Conservation (phyloP, 2,329 filamentous ascomycete genomes). For the Ophiostoma australiae region DNA sequence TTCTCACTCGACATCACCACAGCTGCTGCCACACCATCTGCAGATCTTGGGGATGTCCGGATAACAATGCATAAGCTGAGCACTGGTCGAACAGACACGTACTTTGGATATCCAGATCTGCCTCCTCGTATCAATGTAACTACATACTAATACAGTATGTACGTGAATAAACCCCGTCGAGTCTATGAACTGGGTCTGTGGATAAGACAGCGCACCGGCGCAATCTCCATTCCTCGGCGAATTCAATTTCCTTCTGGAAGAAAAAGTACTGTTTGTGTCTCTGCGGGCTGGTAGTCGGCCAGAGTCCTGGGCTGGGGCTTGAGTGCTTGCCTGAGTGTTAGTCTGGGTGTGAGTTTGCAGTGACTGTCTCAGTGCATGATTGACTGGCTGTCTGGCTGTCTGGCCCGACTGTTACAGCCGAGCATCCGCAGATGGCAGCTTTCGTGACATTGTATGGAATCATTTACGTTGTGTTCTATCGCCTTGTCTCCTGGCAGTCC, state of each 20-base stretch:
- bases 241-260: not conserved
- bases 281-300: not conserved
- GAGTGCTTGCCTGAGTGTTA: not conserved
- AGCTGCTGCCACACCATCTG: slow-evolving; percentile 5
- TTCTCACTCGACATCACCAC: not conserved
- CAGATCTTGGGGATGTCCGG: slow-evolving; percentile 9
- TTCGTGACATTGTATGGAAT: not conserved
- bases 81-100: not conserved
- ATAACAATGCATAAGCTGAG: not conserved
- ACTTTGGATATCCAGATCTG: not conserved
- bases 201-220: not conserved
- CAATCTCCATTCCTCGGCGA: slow-evolving; percentile 13
- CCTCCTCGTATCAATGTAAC: too few relatives aligned
- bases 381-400: not conserved
- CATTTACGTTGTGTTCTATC: not conserved
- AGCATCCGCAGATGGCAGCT: not conserved
- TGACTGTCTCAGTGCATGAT: too few relatives aligned
- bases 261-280: not conserved
- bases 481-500: not conserved
- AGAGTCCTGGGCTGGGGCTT: not conserved
- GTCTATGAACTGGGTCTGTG: not conserved
- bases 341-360: not conserved
- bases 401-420: not conserved
- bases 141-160: too few relatives aligned
- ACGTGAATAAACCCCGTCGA: too few relatives aligned